phyloP scores from a whole-genome alignment of 2,329 filamentous ascomycete genomes.

The Penicillium rolfsii region DNA sequence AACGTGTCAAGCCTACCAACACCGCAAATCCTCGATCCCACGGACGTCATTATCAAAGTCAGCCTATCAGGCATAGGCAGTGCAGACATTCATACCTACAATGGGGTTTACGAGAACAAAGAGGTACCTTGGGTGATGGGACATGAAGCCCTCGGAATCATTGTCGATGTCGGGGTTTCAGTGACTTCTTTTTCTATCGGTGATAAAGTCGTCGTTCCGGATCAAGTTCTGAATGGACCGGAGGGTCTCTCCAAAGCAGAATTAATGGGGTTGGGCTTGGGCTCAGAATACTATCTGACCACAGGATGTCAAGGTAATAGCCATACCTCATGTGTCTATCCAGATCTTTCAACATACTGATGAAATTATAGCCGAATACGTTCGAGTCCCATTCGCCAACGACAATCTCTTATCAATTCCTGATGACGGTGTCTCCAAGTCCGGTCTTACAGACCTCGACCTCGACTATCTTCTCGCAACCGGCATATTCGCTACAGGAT shows the following conservation, averaged over 20 bases:
- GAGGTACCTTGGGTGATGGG: conserved; percentile 31
- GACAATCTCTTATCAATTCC: conserved; percentile 10
- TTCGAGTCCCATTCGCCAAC: conserved; percentile 26
- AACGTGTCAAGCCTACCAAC: conserved; percentile 26
- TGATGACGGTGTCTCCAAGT: neutral
- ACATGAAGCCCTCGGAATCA: conserved; percentile 31
- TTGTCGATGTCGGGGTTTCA: conserved; percentile 25
- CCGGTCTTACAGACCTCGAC: conserved; percentile 1
- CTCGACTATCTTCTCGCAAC: conserved; percentile 33
- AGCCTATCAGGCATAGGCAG: conserved; percentile 43
- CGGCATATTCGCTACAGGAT: conserved; percentile 48
- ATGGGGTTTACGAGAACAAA: conserved; percentile 29
- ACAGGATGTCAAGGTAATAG: conserved; percentile 1
- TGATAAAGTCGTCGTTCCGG: conserved; percentile 22
- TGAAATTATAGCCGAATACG: conserved; percentile 19
- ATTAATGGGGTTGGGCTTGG: neutral
- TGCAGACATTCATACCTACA: conserved; percentile 41
- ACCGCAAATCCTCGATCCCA: conserved; percentile 21
- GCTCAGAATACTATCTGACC: neutral
- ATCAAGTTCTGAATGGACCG: neutral
- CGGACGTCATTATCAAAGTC: conserved; percentile 43
- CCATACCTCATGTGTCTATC: neutral
- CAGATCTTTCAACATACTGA: neutral
- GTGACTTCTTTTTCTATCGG: conserved; percentile 23
- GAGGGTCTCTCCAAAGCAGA: neutral